Percentiles rank a stretch among this genome's conserved stretches.
These are phyloP conservation scores for Rugonectria rugulosa DNA, from an alignment of 2,329 filamentous ascomycete genomes.

Conservation along the genomic window DNA sequence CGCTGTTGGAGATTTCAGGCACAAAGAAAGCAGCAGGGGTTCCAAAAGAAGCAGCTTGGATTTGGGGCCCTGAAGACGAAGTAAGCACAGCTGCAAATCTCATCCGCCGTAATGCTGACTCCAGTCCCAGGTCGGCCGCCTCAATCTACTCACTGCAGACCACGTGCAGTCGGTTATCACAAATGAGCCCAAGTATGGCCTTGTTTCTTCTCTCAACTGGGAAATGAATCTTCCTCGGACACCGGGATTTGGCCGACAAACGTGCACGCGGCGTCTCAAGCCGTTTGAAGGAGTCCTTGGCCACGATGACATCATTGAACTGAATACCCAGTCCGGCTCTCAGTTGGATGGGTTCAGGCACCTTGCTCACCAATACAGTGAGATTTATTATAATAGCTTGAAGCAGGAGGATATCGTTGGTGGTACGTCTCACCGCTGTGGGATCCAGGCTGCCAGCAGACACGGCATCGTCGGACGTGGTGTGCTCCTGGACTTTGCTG, in stretches of 20 bases:
- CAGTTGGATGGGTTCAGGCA: constrained; percentile 5
- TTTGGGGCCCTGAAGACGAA: constrained; percentile 4
- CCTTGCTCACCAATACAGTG: background rate
- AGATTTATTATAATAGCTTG: background rate
- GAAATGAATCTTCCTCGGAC: background rate
- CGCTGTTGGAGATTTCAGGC: background rate
- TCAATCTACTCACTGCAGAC: constrained; percentile 1
- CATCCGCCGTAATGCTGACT: background rate
- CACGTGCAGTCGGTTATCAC: background rate
- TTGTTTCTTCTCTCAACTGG: background rate
- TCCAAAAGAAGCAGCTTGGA: constrained; percentile 6
- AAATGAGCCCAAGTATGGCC: background rate
- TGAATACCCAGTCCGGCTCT: constrained; percentile 9
- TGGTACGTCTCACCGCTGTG: background rate
- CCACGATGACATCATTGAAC: background rate
- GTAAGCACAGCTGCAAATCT: background rate
- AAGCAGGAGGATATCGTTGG: background rate
- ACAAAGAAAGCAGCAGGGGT: background rate
- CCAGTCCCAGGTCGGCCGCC: background rate
- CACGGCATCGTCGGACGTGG: constrained; percentile 58
- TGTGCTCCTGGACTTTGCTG: constrained; percentile 60
- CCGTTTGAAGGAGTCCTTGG: background rate
- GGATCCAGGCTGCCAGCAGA: background rate
- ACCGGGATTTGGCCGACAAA: background rate
- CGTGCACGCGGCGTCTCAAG: background rate